Conservation (phyloP, 2,329 filamentous ascomycete genomes). For the Pseudogymnoascus sp. region DNA sequence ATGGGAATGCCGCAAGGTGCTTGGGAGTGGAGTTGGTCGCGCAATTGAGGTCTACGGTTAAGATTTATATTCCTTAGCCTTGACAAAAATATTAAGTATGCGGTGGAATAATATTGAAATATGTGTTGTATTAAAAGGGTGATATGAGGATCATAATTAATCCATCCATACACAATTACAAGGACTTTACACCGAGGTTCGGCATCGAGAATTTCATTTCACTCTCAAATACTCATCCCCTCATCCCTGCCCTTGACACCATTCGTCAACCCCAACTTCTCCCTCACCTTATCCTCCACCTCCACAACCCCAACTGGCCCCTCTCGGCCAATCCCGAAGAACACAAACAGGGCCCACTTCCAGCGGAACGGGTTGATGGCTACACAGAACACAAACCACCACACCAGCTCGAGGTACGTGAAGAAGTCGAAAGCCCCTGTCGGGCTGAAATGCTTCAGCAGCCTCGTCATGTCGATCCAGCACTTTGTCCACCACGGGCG, state of each 20-base stretch:
- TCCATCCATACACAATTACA: background rate
- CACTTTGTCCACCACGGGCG: constrained; percentile 67
- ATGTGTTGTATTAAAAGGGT: background rate
- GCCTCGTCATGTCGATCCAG: constrained; percentile 78
- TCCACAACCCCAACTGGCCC: constrained; percentile 61
- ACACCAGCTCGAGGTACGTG: constrained; percentile 75
- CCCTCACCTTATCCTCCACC: constrained; percentile 55
- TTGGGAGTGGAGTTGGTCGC: background rate
- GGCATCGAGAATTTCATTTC: background rate
- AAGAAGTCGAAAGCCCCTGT: constrained; percentile 82
- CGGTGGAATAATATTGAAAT: background rate
- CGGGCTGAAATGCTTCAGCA: constrained; percentile 62
- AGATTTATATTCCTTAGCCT: background rate
- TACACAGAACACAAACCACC: constrained; percentile 78
- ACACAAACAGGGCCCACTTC: constrained; percentile 83
- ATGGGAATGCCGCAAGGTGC: background rate
- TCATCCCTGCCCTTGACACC: constrained; percentile 16
- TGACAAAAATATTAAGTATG: background rate
- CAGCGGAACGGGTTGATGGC: constrained; percentile 77
- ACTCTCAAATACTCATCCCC: background rate
- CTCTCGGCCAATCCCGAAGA: constrained; percentile 63
- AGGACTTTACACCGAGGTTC: background rate
- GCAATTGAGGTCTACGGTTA: background rate
- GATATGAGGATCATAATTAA: background rate
- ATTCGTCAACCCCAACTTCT: constrained; percentile 40